phyloP scores from a whole-genome alignment of 306 rosid species.

The Corylus americana region DNA sequence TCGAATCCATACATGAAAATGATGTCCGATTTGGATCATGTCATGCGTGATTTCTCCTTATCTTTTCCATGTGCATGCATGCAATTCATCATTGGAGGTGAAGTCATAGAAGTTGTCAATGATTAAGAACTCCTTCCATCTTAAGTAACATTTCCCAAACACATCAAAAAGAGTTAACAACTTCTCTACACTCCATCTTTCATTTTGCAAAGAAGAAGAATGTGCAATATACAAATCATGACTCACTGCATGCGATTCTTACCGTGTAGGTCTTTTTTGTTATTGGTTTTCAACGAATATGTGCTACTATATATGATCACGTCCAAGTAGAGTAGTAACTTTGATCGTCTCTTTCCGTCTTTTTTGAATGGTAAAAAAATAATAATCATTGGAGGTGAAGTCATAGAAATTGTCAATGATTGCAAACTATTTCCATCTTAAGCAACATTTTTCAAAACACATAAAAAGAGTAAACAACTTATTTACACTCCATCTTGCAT shows the following conservation, averaged over 20 bases:
- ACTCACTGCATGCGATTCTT: background rate
- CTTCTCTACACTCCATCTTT: background rate
- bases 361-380: too few species aligned
- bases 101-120: conserved; percentile 28
- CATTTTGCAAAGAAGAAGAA: background rate
- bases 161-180: conserved; percentile 13
- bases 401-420: conserved; percentile 23
- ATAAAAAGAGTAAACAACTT: conserved; percentile 15
- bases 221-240: background rate
- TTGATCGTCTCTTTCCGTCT: too few species aligned
- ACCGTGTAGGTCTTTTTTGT: too few species aligned
- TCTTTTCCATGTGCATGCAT: conserved; percentile 19
- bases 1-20: conserved; percentile 26
- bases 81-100: conserved; percentile 31
- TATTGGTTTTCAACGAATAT: too few species aligned
- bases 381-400: background rate
- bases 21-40: conserved; percentile 38
- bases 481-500: background rate
- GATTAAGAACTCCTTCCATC: conserved; percentile 14
- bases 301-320: too few species aligned
- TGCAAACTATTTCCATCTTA: conserved; percentile 16
- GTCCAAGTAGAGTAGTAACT: too few species aligned
- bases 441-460: conserved; percentile 25
- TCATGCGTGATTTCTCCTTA: conserved; percentile 17
- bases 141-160: conserved; percentile 24